A percentile compares a stretch with the other conserved stretches of the same genome.
Conservation (phyloP, 345 rosid genomes). For the Viola odorata region DNA sequence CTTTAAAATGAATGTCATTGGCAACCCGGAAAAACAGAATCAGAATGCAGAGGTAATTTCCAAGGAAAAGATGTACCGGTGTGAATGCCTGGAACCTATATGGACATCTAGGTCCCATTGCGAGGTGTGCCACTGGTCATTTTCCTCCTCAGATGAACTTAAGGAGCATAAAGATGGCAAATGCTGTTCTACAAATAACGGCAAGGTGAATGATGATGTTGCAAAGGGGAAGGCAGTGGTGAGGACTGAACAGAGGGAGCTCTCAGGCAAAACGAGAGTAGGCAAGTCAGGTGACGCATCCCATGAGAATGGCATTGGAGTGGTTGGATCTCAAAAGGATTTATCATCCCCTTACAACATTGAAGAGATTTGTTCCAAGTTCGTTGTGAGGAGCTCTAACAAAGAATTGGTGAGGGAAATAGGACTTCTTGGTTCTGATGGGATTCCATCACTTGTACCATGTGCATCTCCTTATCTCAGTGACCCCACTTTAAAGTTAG, state of each 20-base stretch:
- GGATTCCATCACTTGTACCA: constrained; percentile 27
- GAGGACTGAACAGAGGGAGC: constrained; percentile 12
- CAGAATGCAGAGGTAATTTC: constrained; percentile 2
- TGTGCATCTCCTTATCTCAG: constrained; percentile 18
- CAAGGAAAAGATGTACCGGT: constrained; percentile 18
- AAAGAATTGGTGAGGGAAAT: constrained; percentile 34
- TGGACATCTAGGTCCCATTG: constrained; percentile 34
- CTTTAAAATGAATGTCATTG: constrained; percentile 6
- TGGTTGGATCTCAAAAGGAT: constrained; percentile 13
- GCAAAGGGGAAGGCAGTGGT: constrained; percentile 5
- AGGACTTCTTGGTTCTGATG: constrained; percentile 35
- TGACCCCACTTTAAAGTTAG: constrained; percentile 29
- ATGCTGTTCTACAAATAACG: constrained; percentile 15
- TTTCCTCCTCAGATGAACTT: constrained; percentile 16
- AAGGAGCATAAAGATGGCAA: constrained; percentile 21
- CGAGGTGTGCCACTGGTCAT: constrained; percentile 25
- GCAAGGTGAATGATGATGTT: constrained; percentile 1
- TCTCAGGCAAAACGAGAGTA: constrained; percentile 4
- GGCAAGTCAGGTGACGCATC: constrained; percentile 2
- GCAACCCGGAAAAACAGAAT: background rate
- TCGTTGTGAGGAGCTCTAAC: constrained; percentile 22
- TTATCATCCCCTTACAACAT: constrained; percentile 21
- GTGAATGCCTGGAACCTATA: constrained; percentile 31
- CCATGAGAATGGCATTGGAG: constrained; percentile 10
- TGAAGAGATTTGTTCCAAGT: constrained; percentile 30